Evolutionary conservation across 805 yeast species (phyloP).

Genomic region (Pichia phayaonensis): DNA sequence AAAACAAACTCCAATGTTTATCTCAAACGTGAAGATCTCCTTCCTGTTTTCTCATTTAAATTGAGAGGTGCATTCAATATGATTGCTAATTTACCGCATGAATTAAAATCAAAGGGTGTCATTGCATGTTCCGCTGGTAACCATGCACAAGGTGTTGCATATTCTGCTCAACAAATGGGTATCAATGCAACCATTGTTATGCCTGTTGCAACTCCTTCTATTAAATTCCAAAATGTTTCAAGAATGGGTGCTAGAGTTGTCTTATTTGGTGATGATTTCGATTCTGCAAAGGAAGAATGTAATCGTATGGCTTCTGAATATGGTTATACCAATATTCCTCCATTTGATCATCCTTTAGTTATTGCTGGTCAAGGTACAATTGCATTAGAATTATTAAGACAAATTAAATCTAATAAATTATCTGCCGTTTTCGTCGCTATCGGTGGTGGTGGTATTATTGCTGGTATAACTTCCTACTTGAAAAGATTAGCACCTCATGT

Average conservation of each 20-base stretch:
- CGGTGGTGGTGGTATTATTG: constrained; percentile 95
- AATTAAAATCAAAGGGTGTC: constrained; percentile 70
- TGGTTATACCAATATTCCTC: constrained; percentile 88
- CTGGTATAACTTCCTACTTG: constrained; percentile 85
- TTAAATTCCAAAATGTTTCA: constrained; percentile 85
- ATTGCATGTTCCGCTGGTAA: constrained; percentile 98
- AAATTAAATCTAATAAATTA: constrained; percentile 66
- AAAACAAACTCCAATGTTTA: constrained; percentile 68
- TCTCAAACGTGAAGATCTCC: constrained; percentile 84
- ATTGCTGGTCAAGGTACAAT: constrained; percentile 99
- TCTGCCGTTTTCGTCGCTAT: constrained; percentile 87
- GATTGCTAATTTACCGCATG: constrained; percentile 79
- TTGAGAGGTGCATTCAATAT: constrained; percentile 96
- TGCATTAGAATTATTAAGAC: constrained; percentile 88
- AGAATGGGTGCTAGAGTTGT: constrained; percentile 93
- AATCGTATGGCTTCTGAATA: constrained; percentile 57
- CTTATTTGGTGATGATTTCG: constrained; percentile 88
- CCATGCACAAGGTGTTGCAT: constrained; percentile 99
- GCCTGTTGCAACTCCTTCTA: constrained; percentile 96
- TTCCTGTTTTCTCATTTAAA: constrained; percentile 94
- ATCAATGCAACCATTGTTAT: constrained; percentile 95
- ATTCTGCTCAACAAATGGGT: constrained; percentile 71
- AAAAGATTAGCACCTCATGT: constrained; percentile 98
- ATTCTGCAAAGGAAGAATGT: constrained; percentile 91
- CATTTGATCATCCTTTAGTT: constrained; percentile 95